Percentiles rank a stretch among this genome's conserved stretches.
These are phyloP conservation scores for Podospora conica DNA, from an alignment of 495 filamentous ascomycete species.

Conservation along the genomic window DNA sequence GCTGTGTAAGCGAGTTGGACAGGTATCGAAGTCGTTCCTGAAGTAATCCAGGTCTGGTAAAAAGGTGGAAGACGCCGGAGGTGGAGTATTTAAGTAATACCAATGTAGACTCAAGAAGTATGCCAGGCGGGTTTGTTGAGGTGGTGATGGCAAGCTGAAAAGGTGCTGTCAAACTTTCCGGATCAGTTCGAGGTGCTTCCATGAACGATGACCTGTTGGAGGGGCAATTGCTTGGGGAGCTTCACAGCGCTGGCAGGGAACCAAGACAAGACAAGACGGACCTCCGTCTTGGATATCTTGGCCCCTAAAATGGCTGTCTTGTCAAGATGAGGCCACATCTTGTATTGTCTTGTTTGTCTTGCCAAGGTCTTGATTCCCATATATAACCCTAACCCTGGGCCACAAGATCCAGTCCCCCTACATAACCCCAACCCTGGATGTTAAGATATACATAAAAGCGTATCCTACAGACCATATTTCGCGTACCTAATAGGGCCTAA, in stretches of 20 bases:
- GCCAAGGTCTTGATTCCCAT: no score
- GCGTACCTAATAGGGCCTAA: no score
- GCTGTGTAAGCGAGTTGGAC: neutral
- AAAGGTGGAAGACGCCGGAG: neutral
- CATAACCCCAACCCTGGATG: no score
- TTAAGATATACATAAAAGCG: no score
- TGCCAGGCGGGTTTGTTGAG: neutral
- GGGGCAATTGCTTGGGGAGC: constrained; percentile 1
- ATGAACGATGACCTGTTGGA: neutral
- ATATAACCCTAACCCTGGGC: no score
- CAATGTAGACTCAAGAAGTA: neutral
- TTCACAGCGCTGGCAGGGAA: neutral
- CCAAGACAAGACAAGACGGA: no score
- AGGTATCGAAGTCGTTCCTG: neutral
- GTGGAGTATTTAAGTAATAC: neutral
- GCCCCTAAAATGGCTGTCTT: no score
- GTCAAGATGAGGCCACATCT: no score
- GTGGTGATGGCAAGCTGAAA: neutral
- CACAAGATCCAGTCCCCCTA: no score
- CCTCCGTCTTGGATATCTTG: no score
- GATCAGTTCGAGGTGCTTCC: constrained; percentile 1
- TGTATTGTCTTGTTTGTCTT: no score
- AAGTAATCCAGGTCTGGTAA: neutral
- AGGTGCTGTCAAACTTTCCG: neutral
- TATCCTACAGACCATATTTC: no score